Base-by-base conservation (phyloP, 345 rosid genomes). In the Raphanus sativus region DNA sequence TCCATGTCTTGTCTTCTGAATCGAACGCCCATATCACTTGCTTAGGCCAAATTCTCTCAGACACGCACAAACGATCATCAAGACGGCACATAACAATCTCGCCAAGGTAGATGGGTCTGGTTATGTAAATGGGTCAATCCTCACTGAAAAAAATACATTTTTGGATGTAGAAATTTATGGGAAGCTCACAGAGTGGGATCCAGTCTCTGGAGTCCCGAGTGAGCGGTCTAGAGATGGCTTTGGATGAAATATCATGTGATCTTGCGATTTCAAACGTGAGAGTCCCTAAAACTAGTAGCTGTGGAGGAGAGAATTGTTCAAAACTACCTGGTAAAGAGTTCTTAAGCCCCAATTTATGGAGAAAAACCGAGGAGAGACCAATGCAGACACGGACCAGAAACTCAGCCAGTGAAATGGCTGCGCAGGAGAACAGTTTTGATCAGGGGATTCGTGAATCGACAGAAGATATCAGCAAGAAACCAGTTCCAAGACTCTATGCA, bases 331-430 rank as follows among this genome's bases (percentile, higher is more conserved):
- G 97, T 59, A 40, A 96, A 8, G 92, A 89, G 29, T 90, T 90
- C 50, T 84, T 89, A 89, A 88, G 93, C 82, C 86, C 94, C 8
- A 95, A 90, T 77, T 86, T 90, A 70, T 90, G 99, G 98, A 89
- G 89, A 74, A 90, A 85, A 84, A 70, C 86, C 9, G 98, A 92
- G 69, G 84, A 80, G 81, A 67, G 77, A 60, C 65, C 77, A 61
- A 12, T 30, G 45, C 75, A 72, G 12, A 42, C 68, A 36, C 65
- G 50, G 77, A 17, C 36, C 8, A 73, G 69, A 61, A 75, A 74
- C 71, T 25, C 83, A 65, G 56, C 48, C 83, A 5, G 13, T 80
- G 74, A 65, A 73, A 55, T 70, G 48, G 42, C 71, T 55, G 75
- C 50, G 25, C 75, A 71, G 7, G 83, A 80, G 81, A 71, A 65